phyloP scores from a whole-genome alignment of 2,329 filamentous ascomycete genomes.

The Chaetomium sp. region DNA sequence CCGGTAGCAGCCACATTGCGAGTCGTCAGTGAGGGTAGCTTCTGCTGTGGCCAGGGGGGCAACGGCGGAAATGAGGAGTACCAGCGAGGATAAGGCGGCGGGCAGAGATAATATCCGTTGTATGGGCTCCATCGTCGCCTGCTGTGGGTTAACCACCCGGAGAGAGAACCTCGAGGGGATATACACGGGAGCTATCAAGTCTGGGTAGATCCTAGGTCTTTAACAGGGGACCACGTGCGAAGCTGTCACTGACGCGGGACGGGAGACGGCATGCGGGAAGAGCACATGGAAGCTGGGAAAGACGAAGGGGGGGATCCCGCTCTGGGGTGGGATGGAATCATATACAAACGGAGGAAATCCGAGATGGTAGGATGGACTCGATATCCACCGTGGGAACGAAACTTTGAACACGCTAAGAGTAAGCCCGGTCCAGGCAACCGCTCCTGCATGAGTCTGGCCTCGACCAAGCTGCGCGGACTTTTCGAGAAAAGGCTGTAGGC shows the following conservation, averaged over 20 bases:
- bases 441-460: slow-evolving; percentile 17
- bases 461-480: slow-evolving; percentile 18
- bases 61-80: slow-evolving; percentile 29
- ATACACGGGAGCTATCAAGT: neutral
- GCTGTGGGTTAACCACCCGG: neutral
- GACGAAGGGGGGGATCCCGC: neutral
- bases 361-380: neutral
- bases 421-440: neutral
- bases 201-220: neutral
- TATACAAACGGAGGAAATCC: neutral
- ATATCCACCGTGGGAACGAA: neutral
- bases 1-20: slow-evolving; percentile 51
- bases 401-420: slow-evolving; percentile 9
- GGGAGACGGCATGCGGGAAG: slow-evolving; percentile 4
- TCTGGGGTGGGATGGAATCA: neutral
- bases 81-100: slow-evolving; percentile 24
- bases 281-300: slow-evolving; percentile 2
- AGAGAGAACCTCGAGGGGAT: neutral
- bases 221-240: neutral
- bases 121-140: slow-evolving; percentile 18
- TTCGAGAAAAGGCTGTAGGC: slow-evolving; percentile 21
- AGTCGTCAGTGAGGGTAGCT: slow-evolving; percentile 37
- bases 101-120: slow-evolving; percentile 19
- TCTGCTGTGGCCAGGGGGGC: slow-evolving; percentile 24
- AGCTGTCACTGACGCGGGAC: neutral